Percentiles rank a stretch among this genome's conserved stretches.
Conservation (phyloP, 352 stramenopile species). For the Lagenidium giganteum region DNA sequence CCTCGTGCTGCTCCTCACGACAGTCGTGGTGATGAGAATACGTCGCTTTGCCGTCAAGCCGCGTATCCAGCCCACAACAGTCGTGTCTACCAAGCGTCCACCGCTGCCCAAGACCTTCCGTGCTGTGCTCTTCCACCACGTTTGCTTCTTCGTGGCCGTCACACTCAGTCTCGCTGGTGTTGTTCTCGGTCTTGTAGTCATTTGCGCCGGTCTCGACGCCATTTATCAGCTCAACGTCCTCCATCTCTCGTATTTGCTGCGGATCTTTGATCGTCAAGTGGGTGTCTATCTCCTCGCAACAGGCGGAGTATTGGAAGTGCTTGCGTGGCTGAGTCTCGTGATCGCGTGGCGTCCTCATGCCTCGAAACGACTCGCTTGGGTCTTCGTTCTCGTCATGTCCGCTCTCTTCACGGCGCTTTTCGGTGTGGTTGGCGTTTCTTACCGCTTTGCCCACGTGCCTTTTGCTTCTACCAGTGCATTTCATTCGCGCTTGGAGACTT, state of each 20-base stretch:
- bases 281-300: constrained; percentile 39
- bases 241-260: constrained; percentile 50
- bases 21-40: not conserved
- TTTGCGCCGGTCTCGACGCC: constrained; percentile 41
- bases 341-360: constrained; percentile 25
- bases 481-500: constrained; percentile 12
- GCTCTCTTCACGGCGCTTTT: constrained; percentile 40
- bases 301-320: constrained; percentile 30
- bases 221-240: constrained; percentile 68
- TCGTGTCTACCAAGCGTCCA: not conserved
- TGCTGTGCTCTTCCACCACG: constrained; percentile 9
- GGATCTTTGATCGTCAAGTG: constrained; percentile 44
- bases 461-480: constrained; percentile 8
- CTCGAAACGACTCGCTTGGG: constrained; percentile 13
- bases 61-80: not conserved
- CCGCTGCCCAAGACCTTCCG: not conserved
- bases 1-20: constrained; percentile 1
- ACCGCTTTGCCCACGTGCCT: constrained; percentile 23
- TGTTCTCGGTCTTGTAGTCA: constrained; percentile 35
- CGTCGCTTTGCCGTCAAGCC: constrained; percentile 4
- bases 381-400: constrained; percentile 27
- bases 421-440: constrained; percentile 29
- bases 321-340: constrained; percentile 24
- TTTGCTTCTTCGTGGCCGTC: constrained; percentile 6
- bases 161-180: constrained; percentile 17